These are phyloP conservation scores for Tetrahymena elliotti DNA, from an alignment of 73 alveolate species.

Conservation along the genomic window DNA sequence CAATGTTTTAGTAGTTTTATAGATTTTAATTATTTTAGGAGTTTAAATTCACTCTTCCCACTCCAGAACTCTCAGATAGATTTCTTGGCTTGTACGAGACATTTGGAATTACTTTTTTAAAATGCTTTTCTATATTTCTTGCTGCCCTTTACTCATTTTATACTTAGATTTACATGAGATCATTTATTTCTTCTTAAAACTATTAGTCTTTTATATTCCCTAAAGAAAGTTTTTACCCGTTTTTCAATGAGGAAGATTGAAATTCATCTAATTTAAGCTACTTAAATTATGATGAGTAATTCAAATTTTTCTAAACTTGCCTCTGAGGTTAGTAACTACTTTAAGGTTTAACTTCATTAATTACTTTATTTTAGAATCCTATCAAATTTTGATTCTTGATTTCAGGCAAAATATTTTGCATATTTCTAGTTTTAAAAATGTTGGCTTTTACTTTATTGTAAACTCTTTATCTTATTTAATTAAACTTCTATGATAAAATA, in stretches of 20 bases:
- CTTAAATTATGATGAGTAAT: not conserved
- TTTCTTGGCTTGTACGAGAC: not conserved
- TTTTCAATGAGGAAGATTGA: not conserved
- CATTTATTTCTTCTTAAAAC: not conserved
- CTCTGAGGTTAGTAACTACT: not conserved
- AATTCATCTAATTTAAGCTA: not conserved
- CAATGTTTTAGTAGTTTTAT: not conserved
- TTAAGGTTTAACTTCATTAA: not conserved
- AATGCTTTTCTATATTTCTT: not conserved
- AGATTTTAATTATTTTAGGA: not conserved
- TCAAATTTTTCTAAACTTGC: not conserved
- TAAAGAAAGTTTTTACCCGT: not conserved
- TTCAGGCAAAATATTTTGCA: not conserved
- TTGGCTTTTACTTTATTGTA: too few relatives aligned
- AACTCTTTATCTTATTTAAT: too few relatives aligned
- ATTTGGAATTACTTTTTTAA: not conserved
- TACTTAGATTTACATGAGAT: not conserved
- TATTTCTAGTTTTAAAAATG: too few relatives aligned
- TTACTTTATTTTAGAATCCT: not conserved
- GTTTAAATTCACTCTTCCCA: not conserved
- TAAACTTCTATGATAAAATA: too few relatives aligned
- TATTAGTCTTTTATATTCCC: not conserved
- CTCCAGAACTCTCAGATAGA: not conserved
- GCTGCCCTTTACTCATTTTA: not conserved
- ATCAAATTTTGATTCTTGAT: not conserved